Evolutionary conservation across 2,329 filamentous ascomycete genomes (phyloP).

Genomic region (Ophiostoma australiae): DNA sequence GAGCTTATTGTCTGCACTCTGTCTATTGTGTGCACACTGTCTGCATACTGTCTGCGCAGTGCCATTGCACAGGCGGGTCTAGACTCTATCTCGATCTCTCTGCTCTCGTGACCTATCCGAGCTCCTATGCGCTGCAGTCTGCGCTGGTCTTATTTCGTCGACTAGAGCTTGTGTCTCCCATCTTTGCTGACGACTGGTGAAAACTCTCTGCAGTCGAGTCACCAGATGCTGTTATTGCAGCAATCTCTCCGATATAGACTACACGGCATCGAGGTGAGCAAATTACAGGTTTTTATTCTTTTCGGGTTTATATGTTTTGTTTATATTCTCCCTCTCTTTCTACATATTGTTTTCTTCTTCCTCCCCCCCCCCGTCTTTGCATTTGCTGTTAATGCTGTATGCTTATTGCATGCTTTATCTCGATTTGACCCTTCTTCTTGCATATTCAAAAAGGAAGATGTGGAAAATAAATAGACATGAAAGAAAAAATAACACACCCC

Average conservation of each 20-base stretch:
- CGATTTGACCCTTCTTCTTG: background rate
- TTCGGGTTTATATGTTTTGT: background rate
- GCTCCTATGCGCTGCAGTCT: background rate
- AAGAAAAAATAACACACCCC: background rate
- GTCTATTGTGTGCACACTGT: background rate
- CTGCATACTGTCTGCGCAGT: background rate
- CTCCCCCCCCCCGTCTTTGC: background rate
- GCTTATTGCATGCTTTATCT: slow-evolving; percentile 4
- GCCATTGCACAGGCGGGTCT: background rate
- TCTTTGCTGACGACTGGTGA: background rate
- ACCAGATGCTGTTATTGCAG: background rate
- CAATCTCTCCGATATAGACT: background rate
- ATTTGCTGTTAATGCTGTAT: background rate
- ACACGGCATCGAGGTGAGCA: background rate
- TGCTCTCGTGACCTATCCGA: background rate
- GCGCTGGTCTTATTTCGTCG: background rate
- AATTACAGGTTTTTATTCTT: background rate
- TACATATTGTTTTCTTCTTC: background rate
- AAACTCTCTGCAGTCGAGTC: background rate
- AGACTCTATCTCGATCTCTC: background rate
- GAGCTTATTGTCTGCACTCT: background rate
- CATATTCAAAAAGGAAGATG: background rate
- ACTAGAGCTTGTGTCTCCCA: background rate
- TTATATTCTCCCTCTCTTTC: background rate
- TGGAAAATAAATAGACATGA: background rate